Conservation (phyloP, 2,329 filamentous ascomycete species). For the Nothophaeocryptopus gaeumannii region DNA sequence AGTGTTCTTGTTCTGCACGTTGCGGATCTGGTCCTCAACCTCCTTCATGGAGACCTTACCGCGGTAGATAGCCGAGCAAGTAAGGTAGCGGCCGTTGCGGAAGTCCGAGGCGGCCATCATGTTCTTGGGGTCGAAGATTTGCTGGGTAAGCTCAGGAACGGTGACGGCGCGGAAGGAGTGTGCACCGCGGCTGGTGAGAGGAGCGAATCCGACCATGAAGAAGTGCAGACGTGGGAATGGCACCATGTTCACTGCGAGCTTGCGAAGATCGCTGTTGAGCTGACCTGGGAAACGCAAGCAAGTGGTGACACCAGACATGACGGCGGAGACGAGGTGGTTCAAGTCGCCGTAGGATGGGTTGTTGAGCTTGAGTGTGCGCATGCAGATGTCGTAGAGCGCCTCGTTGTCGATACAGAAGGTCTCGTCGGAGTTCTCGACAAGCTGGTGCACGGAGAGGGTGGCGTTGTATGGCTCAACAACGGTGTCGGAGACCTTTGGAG, state of each 20-base stretch:
- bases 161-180: conserved; percentile 96
- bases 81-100: conserved; percentile 99
- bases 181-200: conserved; percentile 87
- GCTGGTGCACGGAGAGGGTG: conserved; percentile 96
- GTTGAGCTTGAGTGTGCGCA: conserved; percentile 97
- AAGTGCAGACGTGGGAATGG: conserved; percentile 99
- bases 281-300: conserved; percentile 99
- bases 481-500: conserved; percentile 98
- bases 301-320: conserved; percentile 99
- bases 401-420: conserved; percentile 99
- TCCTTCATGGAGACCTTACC: conserved; percentile 99
- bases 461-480: conserved; percentile 99
- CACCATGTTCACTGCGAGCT: conserved; percentile 99
- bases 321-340: conserved; percentile 98
- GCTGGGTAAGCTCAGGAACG: conserved; percentile 97
- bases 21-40: conserved; percentile 99
- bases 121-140: conserved; percentile 99
- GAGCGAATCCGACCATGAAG: conserved; percentile 99
- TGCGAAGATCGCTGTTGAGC: conserved; percentile 99
- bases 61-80: conserved; percentile 99
- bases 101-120: conserved; percentile 99
- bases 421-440: conserved; percentile 99
- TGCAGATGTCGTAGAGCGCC: conserved; percentile 99
- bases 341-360: conserved; percentile 98
- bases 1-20: conserved; percentile 99